Percentiles rank a stretch among this genome's conserved stretches.
phyloP scores from a whole-genome alignment of 228 moss, liverwort and hornwort species.

The Sphagnum fallax region DNA sequence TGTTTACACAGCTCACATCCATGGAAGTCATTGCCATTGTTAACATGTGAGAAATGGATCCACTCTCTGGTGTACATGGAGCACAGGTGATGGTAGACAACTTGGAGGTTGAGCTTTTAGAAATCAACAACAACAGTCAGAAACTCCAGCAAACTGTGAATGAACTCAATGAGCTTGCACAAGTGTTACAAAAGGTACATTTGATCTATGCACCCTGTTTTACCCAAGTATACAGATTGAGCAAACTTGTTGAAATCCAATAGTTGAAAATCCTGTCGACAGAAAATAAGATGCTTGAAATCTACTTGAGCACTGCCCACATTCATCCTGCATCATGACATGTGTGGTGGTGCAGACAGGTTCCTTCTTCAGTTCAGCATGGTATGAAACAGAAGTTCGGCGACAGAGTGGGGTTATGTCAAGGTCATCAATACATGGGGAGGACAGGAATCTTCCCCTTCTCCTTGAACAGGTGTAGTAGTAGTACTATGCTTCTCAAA shows the following conservation, averaged over 20 bases:
- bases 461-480: conserved; percentile 68
- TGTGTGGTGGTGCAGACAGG: conserved; percentile 40
- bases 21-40: neutral
- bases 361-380: conserved; percentile 65
- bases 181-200: conserved; percentile 80
- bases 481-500: too few relatives aligned
- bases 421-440: conserved; percentile 29
- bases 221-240: neutral
- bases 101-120: conserved; percentile 73
- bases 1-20: neutral
- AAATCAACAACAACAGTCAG: conserved; percentile 56
- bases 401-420: conserved; percentile 44
- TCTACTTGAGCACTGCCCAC: too few relatives aligned
- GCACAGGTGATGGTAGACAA: conserved; percentile 66
- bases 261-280: too few relatives aligned
- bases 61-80: neutral
- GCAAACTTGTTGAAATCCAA: too few relatives aligned
- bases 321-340: too few relatives aligned
- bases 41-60: neutral
- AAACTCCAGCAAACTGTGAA: conserved; percentile 63
- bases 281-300: too few relatives aligned
- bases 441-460: conserved; percentile 52
- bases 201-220: neutral
- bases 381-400: conserved; percentile 51
- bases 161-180: conserved; percentile 75